Conservation (phyloP, 129 eudicot species). For the Pseudognaphalium luteoalbum region DNA sequence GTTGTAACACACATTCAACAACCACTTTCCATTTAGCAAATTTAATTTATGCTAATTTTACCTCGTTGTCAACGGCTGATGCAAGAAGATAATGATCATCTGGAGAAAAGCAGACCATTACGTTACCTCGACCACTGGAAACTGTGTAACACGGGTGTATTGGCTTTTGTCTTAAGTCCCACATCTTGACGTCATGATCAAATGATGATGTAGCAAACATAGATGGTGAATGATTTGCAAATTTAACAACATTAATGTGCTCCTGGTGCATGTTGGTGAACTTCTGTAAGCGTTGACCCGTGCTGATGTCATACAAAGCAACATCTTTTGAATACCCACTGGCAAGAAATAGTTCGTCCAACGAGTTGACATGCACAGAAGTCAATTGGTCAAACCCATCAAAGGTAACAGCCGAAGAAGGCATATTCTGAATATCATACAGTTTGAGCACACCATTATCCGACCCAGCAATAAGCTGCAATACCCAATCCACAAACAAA, state of each 20-base stretch:
- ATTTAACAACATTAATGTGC: slow-evolving; percentile 90
- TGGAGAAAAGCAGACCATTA: slow-evolving; percentile 96
- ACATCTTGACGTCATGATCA: slow-evolving; percentile 92
- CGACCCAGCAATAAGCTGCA: slow-evolving; percentile 94
- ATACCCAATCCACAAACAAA: slow-evolving; percentile 22
- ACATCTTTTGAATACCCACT: slow-evolving; percentile 88
- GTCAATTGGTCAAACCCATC: slow-evolving; percentile 93
- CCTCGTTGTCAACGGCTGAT: slow-evolving; percentile 98
- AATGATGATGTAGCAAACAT: slow-evolving; percentile 96
- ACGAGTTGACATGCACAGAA: slow-evolving; percentile 91
- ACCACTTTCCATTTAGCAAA: background rate
- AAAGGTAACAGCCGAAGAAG: slow-evolving; percentile 50
- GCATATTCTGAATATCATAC: slow-evolving; percentile 54
- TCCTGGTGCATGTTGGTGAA: slow-evolving; percentile 79
- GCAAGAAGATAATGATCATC: slow-evolving; percentile 94
- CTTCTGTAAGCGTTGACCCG: slow-evolving; percentile 71
- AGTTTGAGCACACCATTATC: slow-evolving; percentile 88
- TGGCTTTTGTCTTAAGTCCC: slow-evolving; percentile 91
- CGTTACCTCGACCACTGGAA: slow-evolving; percentile 83
- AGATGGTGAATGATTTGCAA: slow-evolving; percentile 91
- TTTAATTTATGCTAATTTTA: slow-evolving; percentile 18
- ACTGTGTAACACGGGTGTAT: slow-evolving; percentile 78
- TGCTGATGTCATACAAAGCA: slow-evolving; percentile 76
- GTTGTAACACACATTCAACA: background rate
- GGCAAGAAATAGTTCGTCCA: slow-evolving; percentile 81